Percentiles rank a stretch among this genome's conserved stretches.
These are phyloP conservation scores for Tilletia indica DNA, from an alignment of 1,284 basidiomycete species.

Conservation along the genomic window DNA sequence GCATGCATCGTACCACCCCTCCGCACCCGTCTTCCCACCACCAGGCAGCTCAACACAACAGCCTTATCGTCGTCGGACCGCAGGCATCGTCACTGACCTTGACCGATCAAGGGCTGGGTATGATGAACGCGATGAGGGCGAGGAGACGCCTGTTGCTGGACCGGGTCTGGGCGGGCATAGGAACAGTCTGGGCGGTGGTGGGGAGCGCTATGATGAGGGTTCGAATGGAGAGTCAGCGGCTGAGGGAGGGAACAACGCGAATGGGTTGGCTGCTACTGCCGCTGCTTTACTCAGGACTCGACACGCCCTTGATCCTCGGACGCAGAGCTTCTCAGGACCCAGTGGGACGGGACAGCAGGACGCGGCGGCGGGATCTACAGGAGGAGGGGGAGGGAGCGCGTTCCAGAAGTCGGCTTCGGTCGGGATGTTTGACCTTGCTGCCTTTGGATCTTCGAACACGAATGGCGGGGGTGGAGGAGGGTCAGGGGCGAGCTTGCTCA, in stretches of 20 bases:
- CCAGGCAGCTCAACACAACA: neutral
- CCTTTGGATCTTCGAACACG: neutral
- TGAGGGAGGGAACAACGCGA: neutral
- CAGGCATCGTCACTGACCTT: constrained; percentile 37
- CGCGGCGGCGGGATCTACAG: neutral
- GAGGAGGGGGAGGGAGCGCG: neutral
- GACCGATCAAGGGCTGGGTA: constrained; percentile 26
- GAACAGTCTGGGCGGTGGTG: neutral
- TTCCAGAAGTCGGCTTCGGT: constrained; percentile 16
- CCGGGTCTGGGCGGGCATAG: too few species aligned
- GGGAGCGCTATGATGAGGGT: too few species aligned
- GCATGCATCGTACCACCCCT: neutral
- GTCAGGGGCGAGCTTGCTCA: neutral
- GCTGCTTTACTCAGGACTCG: neutral
- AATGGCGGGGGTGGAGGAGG: neutral
- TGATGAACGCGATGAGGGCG: constrained; percentile 35
- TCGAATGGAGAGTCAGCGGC: too few species aligned
- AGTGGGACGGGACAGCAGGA: neutral
- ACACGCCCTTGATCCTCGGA: neutral
- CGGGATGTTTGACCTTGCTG: constrained; percentile 1
- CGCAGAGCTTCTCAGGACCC: neutral
- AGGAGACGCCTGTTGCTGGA: constrained; percentile 42
- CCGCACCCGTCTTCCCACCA: neutral
- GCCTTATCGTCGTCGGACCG: neutral
- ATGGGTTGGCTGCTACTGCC: neutral